Conservation (phyloP, 768 basidiomycete species). For the Chiua virens region DNA sequence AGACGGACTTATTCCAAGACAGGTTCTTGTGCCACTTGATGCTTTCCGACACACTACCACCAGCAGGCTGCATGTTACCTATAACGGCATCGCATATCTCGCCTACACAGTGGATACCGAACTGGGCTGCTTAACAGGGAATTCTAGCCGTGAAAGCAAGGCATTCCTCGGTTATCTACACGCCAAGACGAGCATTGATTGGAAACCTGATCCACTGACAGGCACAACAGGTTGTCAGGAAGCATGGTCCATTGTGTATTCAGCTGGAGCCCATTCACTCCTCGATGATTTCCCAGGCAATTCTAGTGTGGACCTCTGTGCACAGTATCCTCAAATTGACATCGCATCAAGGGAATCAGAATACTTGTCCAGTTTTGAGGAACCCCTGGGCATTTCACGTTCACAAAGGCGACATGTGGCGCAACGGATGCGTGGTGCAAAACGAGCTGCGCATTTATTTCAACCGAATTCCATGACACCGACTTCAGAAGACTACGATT, state of each 20-base stretch:
- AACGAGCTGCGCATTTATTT: slow-evolving; percentile 1
- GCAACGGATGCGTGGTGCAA: slow-evolving; percentile 5
- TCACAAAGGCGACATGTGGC: too few species aligned
- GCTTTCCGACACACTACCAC: too few species aligned
- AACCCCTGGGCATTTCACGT: too few species aligned
- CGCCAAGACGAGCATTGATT: slow-evolving; percentile 37
- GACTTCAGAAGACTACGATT: too few species aligned
- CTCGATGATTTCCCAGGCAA: too few species aligned
- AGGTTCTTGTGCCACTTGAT: slow-evolving; percentile 12
- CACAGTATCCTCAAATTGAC: too few species aligned
- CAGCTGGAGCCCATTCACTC: too few species aligned
- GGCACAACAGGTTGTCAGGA: slow-evolving; percentile 4
- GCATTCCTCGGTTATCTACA: slow-evolving; percentile 45
- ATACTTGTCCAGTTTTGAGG: too few species aligned
- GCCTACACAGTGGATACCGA: slow-evolving; percentile 28
- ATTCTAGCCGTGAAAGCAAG: slow-evolving; percentile 16
- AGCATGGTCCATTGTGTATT: slow-evolving; percentile 31
- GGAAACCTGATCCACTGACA: slow-evolving; percentile 43
- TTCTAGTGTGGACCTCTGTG: too few species aligned
- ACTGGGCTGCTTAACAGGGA: slow-evolving; percentile 25
- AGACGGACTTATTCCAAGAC: neutral
- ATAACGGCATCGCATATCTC: slow-evolving; percentile 30
- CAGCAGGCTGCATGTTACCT: slow-evolving; percentile 4
- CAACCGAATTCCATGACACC: neutral
- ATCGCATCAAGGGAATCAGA: too few species aligned